phyloP scores from a whole-genome alignment of 2,329 filamentous ascomycete species.

The Arthrobotrys conoides region DNA sequence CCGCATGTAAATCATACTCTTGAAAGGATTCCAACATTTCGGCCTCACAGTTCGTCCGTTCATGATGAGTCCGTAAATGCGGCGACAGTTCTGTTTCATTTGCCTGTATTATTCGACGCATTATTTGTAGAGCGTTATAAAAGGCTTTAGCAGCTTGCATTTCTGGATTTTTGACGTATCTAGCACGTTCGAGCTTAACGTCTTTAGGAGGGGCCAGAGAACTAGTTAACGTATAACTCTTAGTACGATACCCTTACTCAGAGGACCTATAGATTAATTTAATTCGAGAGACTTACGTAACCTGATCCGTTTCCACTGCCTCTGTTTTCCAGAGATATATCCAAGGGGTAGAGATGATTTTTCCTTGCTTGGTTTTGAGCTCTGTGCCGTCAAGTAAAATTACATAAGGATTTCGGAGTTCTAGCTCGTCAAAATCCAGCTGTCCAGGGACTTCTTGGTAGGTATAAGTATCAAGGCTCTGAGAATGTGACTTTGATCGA shows the following conservation, averaged over 20 bases:
- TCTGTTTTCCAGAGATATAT: slow-evolving; percentile 59
- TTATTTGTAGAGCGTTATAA: slow-evolving; percentile 54
- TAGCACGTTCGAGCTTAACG: slow-evolving; percentile 50
- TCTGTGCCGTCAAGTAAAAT: slow-evolving; percentile 42
- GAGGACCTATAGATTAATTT: not conserved
- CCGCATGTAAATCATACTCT: slow-evolving; percentile 43
- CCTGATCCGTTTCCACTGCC: not conserved
- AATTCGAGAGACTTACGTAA: slow-evolving; percentile 27
- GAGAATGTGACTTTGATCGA: slow-evolving; percentile 31
- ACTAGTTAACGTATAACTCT: slow-evolving; percentile 23
- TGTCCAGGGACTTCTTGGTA: slow-evolving; percentile 23
- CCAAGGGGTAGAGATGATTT: slow-evolving; percentile 36
- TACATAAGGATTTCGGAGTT: slow-evolving; percentile 43
- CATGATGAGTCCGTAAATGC: slow-evolving; percentile 49
- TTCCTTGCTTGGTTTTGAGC: slow-evolving; percentile 30
- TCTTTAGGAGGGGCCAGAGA: slow-evolving; percentile 25
- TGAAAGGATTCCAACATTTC: slow-evolving; percentile 47
- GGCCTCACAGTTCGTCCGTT: slow-evolving; percentile 51
- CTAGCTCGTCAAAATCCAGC: slow-evolving; percentile 44
- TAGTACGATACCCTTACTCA: not conserved
- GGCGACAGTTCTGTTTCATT: slow-evolving; percentile 45
- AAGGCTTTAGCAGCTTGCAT: slow-evolving; percentile 59
- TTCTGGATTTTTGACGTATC: slow-evolving; percentile 59
- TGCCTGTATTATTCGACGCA: slow-evolving; percentile 40
- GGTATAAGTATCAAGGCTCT: slow-evolving; percentile 31